Evolutionary conservation across 164 flowering plant species (phyloP).

Genomic region (Kalanchoe fedtschenkoi): DNA sequence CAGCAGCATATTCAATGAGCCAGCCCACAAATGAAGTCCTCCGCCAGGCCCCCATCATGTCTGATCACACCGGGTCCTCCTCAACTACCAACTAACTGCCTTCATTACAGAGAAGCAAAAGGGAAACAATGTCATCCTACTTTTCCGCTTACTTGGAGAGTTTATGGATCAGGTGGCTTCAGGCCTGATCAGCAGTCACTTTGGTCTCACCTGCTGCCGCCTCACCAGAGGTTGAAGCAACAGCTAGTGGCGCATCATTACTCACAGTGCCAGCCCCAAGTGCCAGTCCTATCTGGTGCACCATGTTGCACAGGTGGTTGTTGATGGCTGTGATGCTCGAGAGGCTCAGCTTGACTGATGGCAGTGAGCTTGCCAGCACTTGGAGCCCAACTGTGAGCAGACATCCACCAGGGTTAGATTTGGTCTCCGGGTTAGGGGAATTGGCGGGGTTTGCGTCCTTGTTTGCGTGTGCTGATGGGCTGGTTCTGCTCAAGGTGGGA

Average conservation of each 20-base stretch:
- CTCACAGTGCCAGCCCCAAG: constrained; percentile 18
- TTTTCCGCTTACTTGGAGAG: constrained; percentile 3
- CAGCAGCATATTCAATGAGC: constrained; percentile 4
- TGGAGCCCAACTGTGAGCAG: constrained; percentile 77
- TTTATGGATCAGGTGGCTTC: background rate
- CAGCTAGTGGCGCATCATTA: background rate
- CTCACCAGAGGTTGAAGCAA: constrained; percentile 18
- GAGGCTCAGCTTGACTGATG: constrained; percentile 62
- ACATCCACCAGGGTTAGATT: constrained; percentile 30
- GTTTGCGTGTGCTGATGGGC: background rate
- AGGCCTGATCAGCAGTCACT: constrained; percentile 7
- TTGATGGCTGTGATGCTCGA: constrained; percentile 61
- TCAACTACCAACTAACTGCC: background rate
- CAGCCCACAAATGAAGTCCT: background rate
- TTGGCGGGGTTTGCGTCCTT: background rate
- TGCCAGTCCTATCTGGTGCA: constrained; percentile 53
- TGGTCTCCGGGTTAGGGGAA: background rate
- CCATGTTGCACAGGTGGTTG: constrained; percentile 57
- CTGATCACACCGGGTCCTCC: no score
- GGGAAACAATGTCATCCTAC: background rate
- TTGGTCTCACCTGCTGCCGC: background rate
- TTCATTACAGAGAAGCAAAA: background rate
- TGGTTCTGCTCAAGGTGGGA: constrained; percentile 3
- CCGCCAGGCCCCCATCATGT: background rate
- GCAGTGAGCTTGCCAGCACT: constrained; percentile 61